Conservation (phyloP, 2,329 filamentous ascomycete genomes). For the Neofusicoccum sp. region DNA sequence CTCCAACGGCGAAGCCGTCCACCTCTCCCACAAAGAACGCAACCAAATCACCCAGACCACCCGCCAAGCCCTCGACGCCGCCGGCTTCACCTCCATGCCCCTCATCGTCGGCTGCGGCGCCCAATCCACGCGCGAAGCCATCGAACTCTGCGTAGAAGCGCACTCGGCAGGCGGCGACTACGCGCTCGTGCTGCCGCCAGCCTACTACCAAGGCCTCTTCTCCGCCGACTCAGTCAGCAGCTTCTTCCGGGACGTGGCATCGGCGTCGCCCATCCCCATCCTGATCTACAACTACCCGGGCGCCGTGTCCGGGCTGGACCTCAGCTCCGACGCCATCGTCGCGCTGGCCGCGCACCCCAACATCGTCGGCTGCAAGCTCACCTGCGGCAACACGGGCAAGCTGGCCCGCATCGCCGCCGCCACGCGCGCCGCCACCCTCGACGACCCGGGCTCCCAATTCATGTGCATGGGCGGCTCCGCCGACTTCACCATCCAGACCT, state of each 20-base stretch:
- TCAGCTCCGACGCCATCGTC: constrained; percentile 65
- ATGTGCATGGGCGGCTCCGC: constrained; percentile 72
- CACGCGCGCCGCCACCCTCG: constrained; percentile 44
- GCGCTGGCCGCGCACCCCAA: constrained; percentile 63
- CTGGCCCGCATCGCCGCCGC: constrained; percentile 62
- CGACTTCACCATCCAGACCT: constrained; percentile 72
- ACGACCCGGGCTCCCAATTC: constrained; percentile 56
- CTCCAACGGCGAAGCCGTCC: constrained; percentile 81
- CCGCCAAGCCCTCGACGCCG: constrained; percentile 67
- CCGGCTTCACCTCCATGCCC: constrained; percentile 67
- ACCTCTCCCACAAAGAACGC: constrained; percentile 72
- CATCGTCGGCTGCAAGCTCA: constrained; percentile 70
- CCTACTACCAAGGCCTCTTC: constrained; percentile 73
- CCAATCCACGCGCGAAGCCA: constrained; percentile 72
- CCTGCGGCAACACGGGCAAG: constrained; percentile 72
- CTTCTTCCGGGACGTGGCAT: constrained; percentile 68
- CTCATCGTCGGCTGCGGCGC: constrained; percentile 76
- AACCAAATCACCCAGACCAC: constrained; percentile 69
- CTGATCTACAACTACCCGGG: constrained; percentile 73
- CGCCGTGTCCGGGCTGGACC: constrained; percentile 64
- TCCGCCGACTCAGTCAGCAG: constrained; percentile 60
- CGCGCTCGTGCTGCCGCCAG: constrained; percentile 73
- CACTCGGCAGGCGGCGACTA: constrained; percentile 72
- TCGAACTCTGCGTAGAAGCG: constrained; percentile 70
- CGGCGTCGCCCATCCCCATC: constrained; percentile 64